Conservation (phyloP, 2,329 filamentous ascomycete species). For the Kalmusia sp. region DNA sequence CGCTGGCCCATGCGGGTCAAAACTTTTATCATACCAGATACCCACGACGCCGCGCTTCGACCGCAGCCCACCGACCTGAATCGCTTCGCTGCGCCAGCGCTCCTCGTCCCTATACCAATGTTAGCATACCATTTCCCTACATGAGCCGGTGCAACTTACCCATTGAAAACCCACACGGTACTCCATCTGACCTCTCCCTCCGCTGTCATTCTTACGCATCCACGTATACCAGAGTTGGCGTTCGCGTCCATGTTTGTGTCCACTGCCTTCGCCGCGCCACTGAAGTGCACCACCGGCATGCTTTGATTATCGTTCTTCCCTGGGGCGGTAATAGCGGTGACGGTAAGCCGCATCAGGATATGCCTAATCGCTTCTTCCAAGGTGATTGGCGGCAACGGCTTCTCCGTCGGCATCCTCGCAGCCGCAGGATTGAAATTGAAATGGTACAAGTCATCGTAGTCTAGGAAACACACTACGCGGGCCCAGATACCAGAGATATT, state of each 20-base stretch:
- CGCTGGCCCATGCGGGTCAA: slow-evolving; percentile 71
- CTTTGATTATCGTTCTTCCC: slow-evolving; percentile 64
- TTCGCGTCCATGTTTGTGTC: slow-evolving; percentile 73
- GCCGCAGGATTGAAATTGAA: slow-evolving; percentile 70
- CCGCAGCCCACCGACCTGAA: slow-evolving; percentile 73
- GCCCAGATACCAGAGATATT: slow-evolving; percentile 6
- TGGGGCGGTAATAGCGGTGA: slow-evolving; percentile 66
- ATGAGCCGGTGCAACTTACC: slow-evolving; percentile 38
- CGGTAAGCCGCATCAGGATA: slow-evolving; percentile 71
- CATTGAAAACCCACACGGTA: slow-evolving; percentile 67
- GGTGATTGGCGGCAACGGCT: slow-evolving; percentile 60
- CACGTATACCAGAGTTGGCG: slow-evolving; percentile 70
- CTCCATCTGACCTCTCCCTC: slow-evolving; percentile 80
- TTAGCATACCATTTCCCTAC: neutral
- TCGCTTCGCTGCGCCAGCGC: slow-evolving; percentile 77
- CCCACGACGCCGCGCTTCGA: slow-evolving; percentile 74
- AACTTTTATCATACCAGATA: slow-evolving; percentile 80
- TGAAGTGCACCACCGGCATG: slow-evolving; percentile 72
- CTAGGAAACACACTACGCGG: slow-evolving; percentile 36
- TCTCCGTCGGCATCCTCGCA: slow-evolving; percentile 41
- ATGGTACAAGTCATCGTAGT: slow-evolving; percentile 74
- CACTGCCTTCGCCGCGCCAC: slow-evolving; percentile 66
- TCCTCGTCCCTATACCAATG: slow-evolving; percentile 63
- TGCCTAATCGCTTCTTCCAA: slow-evolving; percentile 73
- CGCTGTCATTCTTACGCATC: slow-evolving; percentile 69